Percentiles rank a stretch among this genome's conserved stretches.
These are phyloP conservation scores for Funneliformis geosporum DNA, from an alignment of 192 early-diverging fungal species.

Conservation along the genomic window DNA sequence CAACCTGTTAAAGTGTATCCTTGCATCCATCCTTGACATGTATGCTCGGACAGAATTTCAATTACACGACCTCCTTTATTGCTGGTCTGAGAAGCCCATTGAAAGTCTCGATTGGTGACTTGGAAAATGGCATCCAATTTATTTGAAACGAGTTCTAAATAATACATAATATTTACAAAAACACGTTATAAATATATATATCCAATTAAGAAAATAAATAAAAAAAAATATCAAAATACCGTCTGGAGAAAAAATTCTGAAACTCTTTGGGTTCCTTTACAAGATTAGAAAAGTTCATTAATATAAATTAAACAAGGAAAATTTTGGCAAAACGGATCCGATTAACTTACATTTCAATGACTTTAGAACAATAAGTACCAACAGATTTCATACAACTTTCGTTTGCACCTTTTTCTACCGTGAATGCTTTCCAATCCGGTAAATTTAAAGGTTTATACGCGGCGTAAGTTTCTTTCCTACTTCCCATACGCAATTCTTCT, in stretches of 20 bases:
- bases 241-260: conserved; percentile 50
- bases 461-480: conserved; percentile 41
- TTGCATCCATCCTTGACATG: conserved; percentile 49
- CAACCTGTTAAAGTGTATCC: conserved; percentile 49
- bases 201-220: too few relatives aligned
- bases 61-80: conserved; percentile 41
- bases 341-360: conserved; percentile 1
- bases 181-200: too few relatives aligned
- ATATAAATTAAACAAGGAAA: not conserved
- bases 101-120: conserved; percentile 43
- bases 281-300: conserved; percentile 23
- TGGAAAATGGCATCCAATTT: conserved; percentile 42
- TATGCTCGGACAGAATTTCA: conserved; percentile 50
- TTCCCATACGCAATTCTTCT: conserved; percentile 40
- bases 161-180: too few relatives aligned
- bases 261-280: conserved; percentile 35
- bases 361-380: not conserved
- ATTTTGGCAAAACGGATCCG: too few relatives aligned
- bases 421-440: conserved; percentile 35
- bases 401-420: conserved; percentile 31
- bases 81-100: conserved; percentile 41
- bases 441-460: conserved; percentile 39
- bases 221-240: conserved; percentile 12
- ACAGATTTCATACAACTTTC: not conserved
- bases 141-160: conserved; percentile 41